A percentile compares a stretch with the other conserved stretches of the same genome.
Evolutionary conservation across 2,329 filamentous ascomycete species (phyloP).

Genomic region (Penicillium griseofulvum): DNA sequence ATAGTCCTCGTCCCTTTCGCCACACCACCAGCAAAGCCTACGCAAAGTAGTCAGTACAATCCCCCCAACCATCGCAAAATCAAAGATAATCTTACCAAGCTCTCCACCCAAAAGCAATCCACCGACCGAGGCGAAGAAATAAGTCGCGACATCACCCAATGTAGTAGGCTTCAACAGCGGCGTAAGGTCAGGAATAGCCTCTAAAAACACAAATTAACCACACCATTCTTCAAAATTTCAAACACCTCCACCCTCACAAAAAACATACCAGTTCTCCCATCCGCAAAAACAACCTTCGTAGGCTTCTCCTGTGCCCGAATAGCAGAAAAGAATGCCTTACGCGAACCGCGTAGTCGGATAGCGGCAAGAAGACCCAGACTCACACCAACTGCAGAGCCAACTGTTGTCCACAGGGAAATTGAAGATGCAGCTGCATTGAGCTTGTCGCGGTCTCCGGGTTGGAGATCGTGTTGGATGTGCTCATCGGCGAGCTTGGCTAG

Average conservation of each 20-base stretch:
- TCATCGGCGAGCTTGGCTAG: slow-evolving; percentile 56
- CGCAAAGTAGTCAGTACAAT: background rate
- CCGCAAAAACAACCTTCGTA: slow-evolving; percentile 59
- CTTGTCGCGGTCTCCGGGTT: slow-evolving; percentile 57
- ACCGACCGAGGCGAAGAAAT: slow-evolving; percentile 60
- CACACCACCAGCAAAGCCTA: slow-evolving; percentile 58
- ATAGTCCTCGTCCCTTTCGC: slow-evolving; percentile 55
- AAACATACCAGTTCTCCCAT: slow-evolving; percentile 57
- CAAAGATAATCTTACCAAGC: slow-evolving; percentile 30
- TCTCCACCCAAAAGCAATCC: slow-evolving; percentile 66
- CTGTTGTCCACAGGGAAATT: slow-evolving; percentile 53
- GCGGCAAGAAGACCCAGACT: slow-evolving; percentile 59
- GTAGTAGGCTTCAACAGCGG: slow-evolving; percentile 56
- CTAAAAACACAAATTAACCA: slow-evolving; percentile 34
- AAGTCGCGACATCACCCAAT: slow-evolving; percentile 61
- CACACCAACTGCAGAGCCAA: slow-evolving; percentile 61
- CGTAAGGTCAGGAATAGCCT: slow-evolving; percentile 61
- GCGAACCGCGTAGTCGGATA: slow-evolving; percentile 55
- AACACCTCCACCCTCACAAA: background rate
- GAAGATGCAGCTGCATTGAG: slow-evolving; percentile 56
- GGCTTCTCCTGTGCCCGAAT: slow-evolving; percentile 63
- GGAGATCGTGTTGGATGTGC: slow-evolving; percentile 58
- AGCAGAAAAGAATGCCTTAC: slow-evolving; percentile 59
- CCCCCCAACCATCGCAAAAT: background rate
- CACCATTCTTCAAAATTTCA: background rate